Evolutionary conservation across 495 filamentous ascomycete genomes (phyloP).

Genomic region (Trichocladium uniseriatum): DNA sequence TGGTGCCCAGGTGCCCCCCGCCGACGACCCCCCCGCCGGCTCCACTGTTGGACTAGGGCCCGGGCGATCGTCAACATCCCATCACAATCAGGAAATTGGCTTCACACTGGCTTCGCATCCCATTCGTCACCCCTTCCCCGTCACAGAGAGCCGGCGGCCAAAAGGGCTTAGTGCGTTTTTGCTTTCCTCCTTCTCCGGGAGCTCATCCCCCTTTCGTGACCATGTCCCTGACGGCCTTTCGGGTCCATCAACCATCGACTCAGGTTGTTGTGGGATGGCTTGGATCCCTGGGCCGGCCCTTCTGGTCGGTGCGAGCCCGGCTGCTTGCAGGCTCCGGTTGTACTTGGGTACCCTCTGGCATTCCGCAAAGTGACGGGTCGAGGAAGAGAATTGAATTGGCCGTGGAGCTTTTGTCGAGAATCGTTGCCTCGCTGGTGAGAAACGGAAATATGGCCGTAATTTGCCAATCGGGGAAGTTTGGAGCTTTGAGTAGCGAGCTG

Average conservation of each 20-base stretch:
- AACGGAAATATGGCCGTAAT: too few relatives aligned
- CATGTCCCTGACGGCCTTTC: too few relatives aligned
- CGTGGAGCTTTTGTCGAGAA: too few relatives aligned
- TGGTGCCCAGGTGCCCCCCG: too few relatives aligned
- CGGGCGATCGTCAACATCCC: slow-evolving; percentile 22
- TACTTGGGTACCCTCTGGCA: neutral
- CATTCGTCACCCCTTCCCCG: slow-evolving; percentile 17
- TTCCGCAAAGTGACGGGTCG: neutral
- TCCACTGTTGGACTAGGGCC: neutral
- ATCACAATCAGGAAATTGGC: slow-evolving; percentile 30
- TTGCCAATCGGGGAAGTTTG: too few relatives aligned
- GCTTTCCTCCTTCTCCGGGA: neutral
- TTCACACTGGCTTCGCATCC: slow-evolving; percentile 15
- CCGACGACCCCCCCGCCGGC: neutral
- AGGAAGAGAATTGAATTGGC: too few relatives aligned
- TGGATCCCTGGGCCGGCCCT: neutral
- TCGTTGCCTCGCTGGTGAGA: too few relatives aligned
- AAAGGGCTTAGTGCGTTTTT: slow-evolving; percentile 16
- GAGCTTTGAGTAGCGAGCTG: too few relatives aligned
- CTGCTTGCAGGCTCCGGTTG: slow-evolving; percentile 12
- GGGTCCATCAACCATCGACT: too few relatives aligned
- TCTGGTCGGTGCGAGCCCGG: neutral
- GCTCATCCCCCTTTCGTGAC: slow-evolving; percentile 15
- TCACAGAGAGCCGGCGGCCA: slow-evolving; percentile 20
- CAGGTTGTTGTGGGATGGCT: neutral